These are phyloP conservation scores for Graphiopsis chlorocephala DNA, from an alignment of 2,329 filamentous ascomycete genomes.

Conservation along the genomic window DNA sequence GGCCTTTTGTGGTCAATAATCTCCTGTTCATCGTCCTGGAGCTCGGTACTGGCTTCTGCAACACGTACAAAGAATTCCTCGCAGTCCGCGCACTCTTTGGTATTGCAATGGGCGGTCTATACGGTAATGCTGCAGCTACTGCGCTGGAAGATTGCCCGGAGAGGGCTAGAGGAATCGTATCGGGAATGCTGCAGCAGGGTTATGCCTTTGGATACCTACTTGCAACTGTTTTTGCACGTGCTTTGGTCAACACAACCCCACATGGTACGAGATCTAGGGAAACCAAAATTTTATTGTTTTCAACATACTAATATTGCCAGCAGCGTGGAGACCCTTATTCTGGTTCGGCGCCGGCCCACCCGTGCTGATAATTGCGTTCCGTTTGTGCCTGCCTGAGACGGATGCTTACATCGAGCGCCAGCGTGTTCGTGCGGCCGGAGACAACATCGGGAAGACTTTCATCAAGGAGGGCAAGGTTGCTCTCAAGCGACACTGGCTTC, in stretches of 20 bases:
- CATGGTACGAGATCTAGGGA: conserved; percentile 49
- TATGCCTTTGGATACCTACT: conserved; percentile 65
- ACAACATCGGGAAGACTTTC: conserved; percentile 65
- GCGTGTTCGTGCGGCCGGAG: conserved; percentile 58
- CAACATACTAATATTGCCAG: background rate
- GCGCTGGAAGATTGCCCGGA: conserved; percentile 61
- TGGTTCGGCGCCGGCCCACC: conserved; percentile 87
- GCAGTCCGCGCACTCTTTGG: conserved; percentile 60
- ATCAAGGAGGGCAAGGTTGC: conserved; percentile 75
- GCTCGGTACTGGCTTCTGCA: conserved; percentile 58
- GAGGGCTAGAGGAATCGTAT: conserved; percentile 58
- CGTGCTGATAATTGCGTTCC: conserved; percentile 74
- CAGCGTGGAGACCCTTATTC: conserved; percentile 72
- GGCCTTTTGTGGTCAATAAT: conserved; percentile 60
- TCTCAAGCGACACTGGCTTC: conserved; percentile 73
- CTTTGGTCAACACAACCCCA: conserved; percentile 69
- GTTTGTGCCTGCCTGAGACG: conserved; percentile 76
- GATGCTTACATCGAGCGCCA: conserved; percentile 67
- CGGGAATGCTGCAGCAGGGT: conserved; percentile 62
- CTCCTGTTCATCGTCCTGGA: conserved; percentile 60
- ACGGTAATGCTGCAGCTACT: conserved; percentile 61
- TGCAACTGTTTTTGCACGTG: conserved; percentile 45
- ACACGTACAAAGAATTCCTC: conserved; percentile 58
- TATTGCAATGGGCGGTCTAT: conserved; percentile 63
- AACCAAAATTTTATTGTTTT: background rate